Evolutionary conservation across 768 basidiomycete species (phyloP), one percentile per base, ranked within the genome.

Genomic region (Punctularia strigosozonata): DNA sequence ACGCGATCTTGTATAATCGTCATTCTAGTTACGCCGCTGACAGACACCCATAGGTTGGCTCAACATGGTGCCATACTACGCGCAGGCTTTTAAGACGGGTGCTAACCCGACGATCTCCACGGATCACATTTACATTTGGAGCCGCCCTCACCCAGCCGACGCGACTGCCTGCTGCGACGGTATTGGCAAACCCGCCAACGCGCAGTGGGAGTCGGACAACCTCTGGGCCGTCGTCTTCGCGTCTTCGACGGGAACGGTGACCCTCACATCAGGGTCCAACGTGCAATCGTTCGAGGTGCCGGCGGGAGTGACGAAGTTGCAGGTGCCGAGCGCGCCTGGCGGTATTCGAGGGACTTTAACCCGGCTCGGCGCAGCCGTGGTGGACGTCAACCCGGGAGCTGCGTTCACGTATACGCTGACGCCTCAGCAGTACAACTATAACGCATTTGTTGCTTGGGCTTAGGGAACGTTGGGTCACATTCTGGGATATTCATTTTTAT

Each of bases 351-450:
- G 26, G 10, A 8, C 26, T 15, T 8, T 28, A 8, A 28, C 15
- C 10, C 26, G 26, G 26, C 8, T 8, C 15, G 26, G 26, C 15
- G 15, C 8, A 28, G 8, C 26, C 15, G 26, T 28, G 8, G 26
- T 28, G 8, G 8, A 8, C 26, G 8, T 28, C 10, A 28, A 28
- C 8, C 26, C 26, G 26, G n/a, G n/a, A n/a, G 8, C 26, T 15
- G 31, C 41, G 22, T 52, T 47, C 38, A 40, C 34, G 10, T 57
- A 53, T 40, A 44, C 39, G 24, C 42, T 42, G 18, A 44, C 31
- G 13, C 54, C 57, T 12, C 18, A 40, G 14, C 37, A 25, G 14
- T 57, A 55, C 43, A 56, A 57, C 38, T 57, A 54, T 44, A 57
- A 53, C 36, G 50, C 50, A 2, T 51, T 39, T 33, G 50, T 50